Evolutionary conservation across 2,329 filamentous ascomycete genomes (phyloP), one percentile per base, ranked within the genome.

Genomic region (Neofusicoccum ribis): DNA sequence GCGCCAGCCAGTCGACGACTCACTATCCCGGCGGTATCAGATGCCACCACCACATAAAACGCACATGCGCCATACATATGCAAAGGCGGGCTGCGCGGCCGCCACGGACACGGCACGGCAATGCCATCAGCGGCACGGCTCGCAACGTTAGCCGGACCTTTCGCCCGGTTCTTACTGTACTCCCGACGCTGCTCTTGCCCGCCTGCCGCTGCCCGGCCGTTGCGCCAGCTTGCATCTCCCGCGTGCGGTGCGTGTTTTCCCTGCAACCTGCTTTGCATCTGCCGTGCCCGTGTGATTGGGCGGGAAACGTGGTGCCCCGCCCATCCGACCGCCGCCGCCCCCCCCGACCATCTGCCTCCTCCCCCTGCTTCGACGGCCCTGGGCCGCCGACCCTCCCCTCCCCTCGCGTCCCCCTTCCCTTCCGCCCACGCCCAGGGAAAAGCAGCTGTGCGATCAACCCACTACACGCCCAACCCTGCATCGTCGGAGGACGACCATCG

Each of bases 151-250:
- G 27, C 56, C 56, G 41, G 56, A 46, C 56, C 56, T 60, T 47
- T 60, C 56, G 56, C 56, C 56, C 56, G 56, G 43, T 60, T 60
- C 56, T 47, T 60, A 37, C 56, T 60, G 41, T 47, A 60, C 56
- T 47, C 43, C 56, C 56, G 43, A 60, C 56, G 15, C 31, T 17
- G 15, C 31, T 17, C 5, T 17, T 15, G 5, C 14, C 15, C 2
- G 11, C 50, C 34, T 36, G 50, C 50, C 50, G 50, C 34, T 37
- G 31, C 34, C 31, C n/a, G 8, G 37, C 37, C 37, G 37, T 9
- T 39, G 37, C 4, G 14, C 37, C 37, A 36, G 27, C 52, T 39
- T 58, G 52, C 56, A 46, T 20, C 12, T 47, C 39, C 56, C 56
- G 56, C 41, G 41, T 37, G 20, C 20, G 20, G 20, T 20, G 27